A percentile compares a stretch with the other conserved stretches of the same genome.
Conservation (phyloP, 1,139 yeast genomes). For the Yamadazyma kanchanaburiensis region DNA sequence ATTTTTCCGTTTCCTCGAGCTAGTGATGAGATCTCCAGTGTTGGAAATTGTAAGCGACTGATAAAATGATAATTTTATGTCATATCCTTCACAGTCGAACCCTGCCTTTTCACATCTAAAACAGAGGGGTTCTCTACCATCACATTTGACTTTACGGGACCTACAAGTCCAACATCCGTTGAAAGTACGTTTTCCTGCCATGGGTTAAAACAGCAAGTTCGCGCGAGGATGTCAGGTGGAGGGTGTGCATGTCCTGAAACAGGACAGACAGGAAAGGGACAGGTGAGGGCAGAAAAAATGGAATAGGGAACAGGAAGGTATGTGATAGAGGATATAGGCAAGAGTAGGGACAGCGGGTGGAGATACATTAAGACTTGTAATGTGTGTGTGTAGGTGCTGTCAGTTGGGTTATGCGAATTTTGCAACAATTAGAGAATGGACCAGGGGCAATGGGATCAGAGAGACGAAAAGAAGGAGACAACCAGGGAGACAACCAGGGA, state of each 20-base stretch:
- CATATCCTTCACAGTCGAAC: constrained; percentile 40
- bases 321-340: too few species aligned
- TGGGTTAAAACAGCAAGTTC: constrained; percentile 1
- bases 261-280: background rate
- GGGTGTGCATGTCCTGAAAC: background rate
- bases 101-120: constrained; percentile 39
- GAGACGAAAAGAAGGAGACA: too few species aligned
- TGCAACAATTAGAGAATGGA: too few species aligned
- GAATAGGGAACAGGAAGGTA: constrained; percentile 13
- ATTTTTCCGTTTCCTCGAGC: background rate
- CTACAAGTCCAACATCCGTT: constrained; percentile 57
- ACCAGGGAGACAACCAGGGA: too few species aligned
- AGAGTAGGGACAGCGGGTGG: too few species aligned
- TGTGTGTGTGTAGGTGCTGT: too few species aligned
- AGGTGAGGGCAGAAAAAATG: background rate
- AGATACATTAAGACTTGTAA: too few species aligned
- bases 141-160: constrained; percentile 49
- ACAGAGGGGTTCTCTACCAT: constrained; percentile 40
- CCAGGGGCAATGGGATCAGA: too few species aligned
- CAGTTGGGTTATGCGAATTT: background rate
- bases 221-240: background rate
- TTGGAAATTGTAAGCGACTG: constrained; percentile 23
- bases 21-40: constrained; percentile 17
- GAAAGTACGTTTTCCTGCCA: constrained; percentile 29
- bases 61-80: constrained; percentile 40